Evolutionary conservation across 371 early-diverging fungal species (phyloP), one percentile per base, ranked within the genome.

Genomic region (Circinella minor): DNA sequence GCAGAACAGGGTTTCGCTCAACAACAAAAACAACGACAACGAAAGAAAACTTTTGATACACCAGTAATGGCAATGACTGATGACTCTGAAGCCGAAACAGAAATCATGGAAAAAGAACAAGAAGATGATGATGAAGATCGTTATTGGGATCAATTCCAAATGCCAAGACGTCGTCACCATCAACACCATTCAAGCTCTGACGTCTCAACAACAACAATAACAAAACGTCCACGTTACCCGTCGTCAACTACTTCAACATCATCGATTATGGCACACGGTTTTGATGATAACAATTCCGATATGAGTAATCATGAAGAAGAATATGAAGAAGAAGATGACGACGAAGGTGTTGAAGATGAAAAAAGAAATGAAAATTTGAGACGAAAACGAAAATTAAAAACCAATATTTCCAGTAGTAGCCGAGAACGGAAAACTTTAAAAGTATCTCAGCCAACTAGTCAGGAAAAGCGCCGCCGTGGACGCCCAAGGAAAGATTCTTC

Each of bases 81-180:
- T 59, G 73, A 69, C 27, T 63, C 70, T 38, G 74, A 70, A 27
- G 63, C 66, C 47, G 65, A 65, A 17, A 72, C 69, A 8, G 69
- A 72, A 62, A 39, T 57, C 18, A 57, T 47, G 47, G 34, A 69
- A 39, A 65, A 69, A 54, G 66, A 73, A 36, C 64, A 67, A 11
- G 71, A 70, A 55, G 64, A 67, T 37, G 68, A 74, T 17, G 71
- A 71, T 17, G 71, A 70, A 71, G 74, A 70, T 36, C 61, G 62
- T 8, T 65, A 61, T 47, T 70, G 66, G 66, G 43, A 66, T 47
- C 39, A 49, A 18, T 67, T 43, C 49, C 61, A 64, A 57, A 55
- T 63, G 36, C 60, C 49, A 73, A 66, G 71, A 43, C 65, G 68
- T 37, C 65, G 59, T 55, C 73, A 63, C 38, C 68, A 61, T n/a